phyloP scores from a whole-genome alignment of 306 rosid genomes.

The Luffa aegyptiaca region DNA sequence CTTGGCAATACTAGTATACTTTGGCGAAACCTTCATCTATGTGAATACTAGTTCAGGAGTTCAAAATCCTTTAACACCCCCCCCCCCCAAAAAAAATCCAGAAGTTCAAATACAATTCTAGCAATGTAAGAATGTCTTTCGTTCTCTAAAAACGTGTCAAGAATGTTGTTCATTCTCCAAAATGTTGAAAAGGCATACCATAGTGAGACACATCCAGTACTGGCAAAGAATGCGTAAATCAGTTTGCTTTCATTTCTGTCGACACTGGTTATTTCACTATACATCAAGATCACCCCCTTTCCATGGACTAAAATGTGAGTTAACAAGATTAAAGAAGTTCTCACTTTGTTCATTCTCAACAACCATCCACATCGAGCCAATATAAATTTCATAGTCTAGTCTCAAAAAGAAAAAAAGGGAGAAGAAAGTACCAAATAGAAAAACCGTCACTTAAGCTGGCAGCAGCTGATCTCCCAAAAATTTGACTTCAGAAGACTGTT shows the following conservation, averaged over 20 bases:
- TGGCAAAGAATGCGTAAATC: not conserved
- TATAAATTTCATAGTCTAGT: not conserved
- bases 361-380: not conserved
- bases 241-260: not conserved
- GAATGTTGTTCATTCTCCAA: not conserved
- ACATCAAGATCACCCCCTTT: not conserved
- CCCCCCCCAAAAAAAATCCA: too few relatives aligned
- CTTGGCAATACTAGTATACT: not conserved
- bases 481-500: not conserved
- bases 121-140: not conserved
- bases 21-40: not conserved
- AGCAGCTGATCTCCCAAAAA: not conserved
- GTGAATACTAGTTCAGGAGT: not conserved
- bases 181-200: not conserved
- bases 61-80: not conserved
- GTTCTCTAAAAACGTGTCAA: not conserved
- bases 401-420: not conserved
- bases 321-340: not conserved
- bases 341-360: not conserved
- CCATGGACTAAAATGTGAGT: not conserved
- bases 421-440: not conserved
- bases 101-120: slow-evolving; percentile 3
- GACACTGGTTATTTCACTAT: not conserved
- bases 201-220: not conserved
- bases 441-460: not conserved